Conservation (phyloP, 2,329 filamentous ascomycete species). For the Colletotrichum melonis region DNA sequence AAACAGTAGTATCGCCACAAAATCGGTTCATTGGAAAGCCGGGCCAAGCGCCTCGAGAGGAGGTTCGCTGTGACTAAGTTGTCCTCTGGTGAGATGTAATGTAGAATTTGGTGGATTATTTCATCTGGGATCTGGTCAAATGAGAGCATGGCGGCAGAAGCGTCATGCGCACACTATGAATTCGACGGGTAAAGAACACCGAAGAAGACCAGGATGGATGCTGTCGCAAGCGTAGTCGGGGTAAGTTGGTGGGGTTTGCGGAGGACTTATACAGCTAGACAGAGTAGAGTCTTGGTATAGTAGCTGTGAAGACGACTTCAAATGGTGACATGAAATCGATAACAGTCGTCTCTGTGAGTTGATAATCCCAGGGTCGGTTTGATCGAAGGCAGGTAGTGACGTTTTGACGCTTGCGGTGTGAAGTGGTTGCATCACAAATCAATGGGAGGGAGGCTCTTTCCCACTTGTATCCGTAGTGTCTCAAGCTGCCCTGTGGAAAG, state of each 20-base stretch:
- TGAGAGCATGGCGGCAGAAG: slow-evolving; percentile 43
- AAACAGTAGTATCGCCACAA: slow-evolving; percentile 85
- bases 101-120: slow-evolving; percentile 83
- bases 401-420: not conserved
- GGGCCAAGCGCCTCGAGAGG: slow-evolving; percentile 72
- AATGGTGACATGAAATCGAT: not conserved
- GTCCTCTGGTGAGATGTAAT: slow-evolving; percentile 68
- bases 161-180: not conserved
- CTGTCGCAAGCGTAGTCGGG: slow-evolving; percentile 2
- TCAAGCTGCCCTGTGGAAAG: slow-evolving; percentile 22
- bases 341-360: not conserved
- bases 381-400: not conserved
- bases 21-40: slow-evolving; percentile 76
- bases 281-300: not conserved
- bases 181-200: not conserved
- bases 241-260: not conserved
- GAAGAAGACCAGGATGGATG: not conserved
- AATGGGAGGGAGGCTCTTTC: slow-evolving; percentile 17
- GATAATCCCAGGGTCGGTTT: not conserved
- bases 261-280: slow-evolving; percentile 13
- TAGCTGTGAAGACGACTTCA: not conserved
- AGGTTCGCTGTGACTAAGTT: slow-evolving; percentile 59
- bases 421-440: slow-evolving; percentile 33
- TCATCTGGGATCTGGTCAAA: slow-evolving; percentile 78
- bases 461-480: slow-evolving; percentile 22